Base-by-base conservation (phyloP, 169 alveolate genomes). In the Theileria annulata region DNA sequence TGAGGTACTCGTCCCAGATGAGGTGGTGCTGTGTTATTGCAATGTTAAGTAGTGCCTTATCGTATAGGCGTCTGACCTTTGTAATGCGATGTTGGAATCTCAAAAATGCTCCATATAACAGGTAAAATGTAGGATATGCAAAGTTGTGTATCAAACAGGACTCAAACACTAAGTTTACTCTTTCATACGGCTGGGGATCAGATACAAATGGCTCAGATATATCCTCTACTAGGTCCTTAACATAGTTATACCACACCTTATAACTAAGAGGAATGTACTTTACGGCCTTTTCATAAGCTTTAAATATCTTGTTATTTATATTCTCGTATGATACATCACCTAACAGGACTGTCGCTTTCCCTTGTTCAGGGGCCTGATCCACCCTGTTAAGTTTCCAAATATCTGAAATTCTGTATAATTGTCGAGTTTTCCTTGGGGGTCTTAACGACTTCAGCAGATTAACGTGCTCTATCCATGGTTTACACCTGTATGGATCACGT, bases 201-300 rank as follows among this genome's bases (percentile, higher is more conserved):
- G 33, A 77, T 42, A 51, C 47, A 79, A 58, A 85, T 9, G 75
- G 72, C 23, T 28, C n/a, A 17, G 66, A 30, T 21, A 84, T 42
- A 58, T 66, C 79, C 60, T 31, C 87, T 28, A 80, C 75, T 58
- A 59, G 47, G 69, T 75, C 78, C 67, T 91, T 84, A 17, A 96
- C 75, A 88, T 90, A 95, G 73, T 93, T 77, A 77, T 79, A 92
- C 98, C 98, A 96, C 21, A 96, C 91, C 77, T 96, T 95, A 84
- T 93, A 93, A 60, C 95, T 87, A 15, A 92, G 94, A 25, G 98
- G 98, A 10, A 94, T 62, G 70, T 87, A 90, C 58, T 86, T 68
- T 5, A 95, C 80, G 3, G 98, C 96, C 68, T 94, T 87, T 58
- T 94, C 95, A 73, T 94, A 96, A 35, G 96, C 80, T 48, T 82